Evolutionary conservation across 2,329 filamentous ascomycete genomes (phyloP), one percentile per base, ranked within the genome.

Genomic region (Xylaria sp.): DNA sequence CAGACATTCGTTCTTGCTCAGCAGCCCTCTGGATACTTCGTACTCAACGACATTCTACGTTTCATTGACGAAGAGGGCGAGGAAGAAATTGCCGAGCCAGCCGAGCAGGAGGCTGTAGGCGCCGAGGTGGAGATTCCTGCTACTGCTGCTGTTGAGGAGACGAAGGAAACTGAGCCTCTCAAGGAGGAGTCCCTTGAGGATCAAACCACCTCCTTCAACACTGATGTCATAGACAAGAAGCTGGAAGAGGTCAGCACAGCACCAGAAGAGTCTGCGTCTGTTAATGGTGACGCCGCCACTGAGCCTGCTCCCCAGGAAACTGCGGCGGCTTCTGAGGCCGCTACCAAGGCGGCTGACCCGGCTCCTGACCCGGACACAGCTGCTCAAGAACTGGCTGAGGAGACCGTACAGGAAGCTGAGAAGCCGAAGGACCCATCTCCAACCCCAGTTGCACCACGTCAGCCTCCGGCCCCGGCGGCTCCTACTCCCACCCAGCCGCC

Each of bases 1-100:
- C 96, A 99, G 86, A 98, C 95, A 61, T 99, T 99, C 76, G 93
- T 99, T 71, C 92, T 99, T 71, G 96, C 96, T 58, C 91, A 95
- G 81, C 96, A 99, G 84, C 93, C 93, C 59, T 97, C 95, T 66
- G 96, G 96, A 72, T 99, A 98, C 86, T 99, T 97, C 76, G 95
- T 99, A 40, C 88, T 99, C 76, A 99, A 99, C 82, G 96, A 99
- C 79, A 97, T 99, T 80, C 93, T 98, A 23, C 89, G 96, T 75
- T 98, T 97, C 82, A 90, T 99, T 73, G 90, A 91, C 72, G 93
- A 96, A 70, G 92, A 95, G 75, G 87, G 87, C 50, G 94, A 98
- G 69, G 93, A 93, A 68, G 90, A 91, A 70, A 82, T 89, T 75
- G 82, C 84, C 55, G 86, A 89, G 57, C 73, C 73, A 63, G 64